Base-by-base conservation (phyloP, 495 filamentous ascomycete species). In the Xylaria flabelliformis region DNA sequence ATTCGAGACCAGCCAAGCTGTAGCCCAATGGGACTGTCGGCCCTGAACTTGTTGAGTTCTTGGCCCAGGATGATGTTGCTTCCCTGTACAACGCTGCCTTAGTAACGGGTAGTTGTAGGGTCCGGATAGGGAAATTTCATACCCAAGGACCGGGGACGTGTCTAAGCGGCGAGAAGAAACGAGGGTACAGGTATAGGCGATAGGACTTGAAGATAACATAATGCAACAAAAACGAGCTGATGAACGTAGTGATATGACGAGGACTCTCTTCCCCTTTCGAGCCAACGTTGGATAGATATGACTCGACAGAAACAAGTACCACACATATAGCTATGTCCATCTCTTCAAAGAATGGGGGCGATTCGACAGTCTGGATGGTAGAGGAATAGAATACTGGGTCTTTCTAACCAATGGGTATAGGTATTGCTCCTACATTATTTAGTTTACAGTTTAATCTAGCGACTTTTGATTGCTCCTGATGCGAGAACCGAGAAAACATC, bases 71-170 rank as follows among this genome's bases (percentile, higher is more conserved):
- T 19, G 13, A 73, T 44, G 34, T 74, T 74, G 55, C 75, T 66
- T 24, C 75, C 67, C 74, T 78, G 12, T 55, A 72, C 24, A 71
- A 29, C 26, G 26, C 67, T 39, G n/a, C 4, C 9, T 46, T 48
- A 59, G 3, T 9, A 59, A 13, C 6, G 50, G 21, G 15, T 21
- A 21, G 29, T 26, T 12, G 26, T n/a, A n/a, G 39, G 6, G 19
- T 19, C 50, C 1, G 21, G 21, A 19, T 34, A 32, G 42, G 3
- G 64, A 59, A 19, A 3, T 59, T 55, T 62, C 32, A 32, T 75
- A 78, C 78, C 70, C 74, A 74, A 51, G 79, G 79, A 17, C 75
- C 75, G 13, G 79, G 79, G 5, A 81, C 62, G 32, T 78, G 71
- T 42, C 79, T 74, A 19, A 81, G 75, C 26, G 79, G 76, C 26